A percentile compares a stretch with the other conserved stretches of the same genome.
Evolutionary conservation across 306 rosid species (phyloP).

Genomic region (Vicia sativa): DNA sequence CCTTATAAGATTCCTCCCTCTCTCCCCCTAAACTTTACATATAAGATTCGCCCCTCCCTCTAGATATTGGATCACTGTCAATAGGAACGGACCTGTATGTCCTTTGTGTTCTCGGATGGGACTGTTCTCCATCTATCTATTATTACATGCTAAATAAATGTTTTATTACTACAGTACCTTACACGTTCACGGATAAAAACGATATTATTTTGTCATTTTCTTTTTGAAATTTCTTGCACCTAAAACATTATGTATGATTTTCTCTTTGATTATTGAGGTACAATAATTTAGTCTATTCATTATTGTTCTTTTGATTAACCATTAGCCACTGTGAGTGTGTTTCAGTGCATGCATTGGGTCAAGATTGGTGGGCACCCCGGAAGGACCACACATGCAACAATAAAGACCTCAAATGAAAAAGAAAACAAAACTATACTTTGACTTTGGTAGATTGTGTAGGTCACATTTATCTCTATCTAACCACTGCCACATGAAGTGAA

Average conservation of each 20-base stretch:
- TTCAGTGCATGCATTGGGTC: slow-evolving; percentile 33
- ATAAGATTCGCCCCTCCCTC: too few relatives aligned
- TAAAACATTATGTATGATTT: not conserved
- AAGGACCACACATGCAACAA: not conserved
- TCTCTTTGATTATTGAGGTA: slow-evolving; percentile 1
- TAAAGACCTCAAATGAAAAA: not conserved
- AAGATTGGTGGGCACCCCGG: not conserved
- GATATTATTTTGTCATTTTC: too few relatives aligned
- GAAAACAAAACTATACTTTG: not conserved
- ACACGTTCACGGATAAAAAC: too few relatives aligned
- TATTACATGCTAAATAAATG: too few relatives aligned
- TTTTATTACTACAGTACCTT: too few relatives aligned
- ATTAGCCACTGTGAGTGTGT: not conserved
- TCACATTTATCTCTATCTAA: not conserved
- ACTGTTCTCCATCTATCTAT: too few relatives aligned
- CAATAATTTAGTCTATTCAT: slow-evolving; percentile 37
- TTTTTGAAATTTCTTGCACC: not conserved
- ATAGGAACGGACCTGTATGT: too few relatives aligned
- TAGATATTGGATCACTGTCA: too few relatives aligned
- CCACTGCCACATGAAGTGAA: slow-evolving; percentile 3
- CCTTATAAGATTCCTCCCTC: too few relatives aligned
- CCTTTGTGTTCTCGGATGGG: too few relatives aligned
- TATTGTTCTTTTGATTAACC: slow-evolving; percentile 34
- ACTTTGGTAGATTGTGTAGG: not conserved
- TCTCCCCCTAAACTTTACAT: too few relatives aligned